phyloP scores from a whole-genome alignment of 2,329 filamentous ascomycete genomes.

The Beauveria medogensis region DNA sequence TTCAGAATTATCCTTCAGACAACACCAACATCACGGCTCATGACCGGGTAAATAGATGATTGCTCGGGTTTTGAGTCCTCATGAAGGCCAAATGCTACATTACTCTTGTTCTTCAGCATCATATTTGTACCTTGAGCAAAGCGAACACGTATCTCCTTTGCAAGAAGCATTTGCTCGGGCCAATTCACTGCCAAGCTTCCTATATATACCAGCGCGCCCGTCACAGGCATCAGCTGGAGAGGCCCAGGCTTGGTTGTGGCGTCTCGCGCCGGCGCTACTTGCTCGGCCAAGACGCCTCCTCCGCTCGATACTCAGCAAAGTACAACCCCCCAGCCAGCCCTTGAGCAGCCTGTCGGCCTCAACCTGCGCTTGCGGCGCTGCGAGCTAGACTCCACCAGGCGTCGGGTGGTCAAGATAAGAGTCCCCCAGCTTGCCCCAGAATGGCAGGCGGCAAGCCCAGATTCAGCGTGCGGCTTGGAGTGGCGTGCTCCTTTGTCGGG shows the following conservation, averaged over 20 bases:
- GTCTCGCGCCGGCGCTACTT: neutral
- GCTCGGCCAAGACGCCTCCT: neutral
- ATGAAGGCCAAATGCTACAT: no score
- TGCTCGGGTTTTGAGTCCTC: no score
- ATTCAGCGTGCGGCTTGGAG: neutral
- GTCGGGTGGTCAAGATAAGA: neutral
- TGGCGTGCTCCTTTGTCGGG: conserved; percentile 5
- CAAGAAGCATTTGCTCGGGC: neutral
- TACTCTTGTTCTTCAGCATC: no score
- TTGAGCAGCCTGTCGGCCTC: neutral
- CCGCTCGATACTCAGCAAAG: neutral
- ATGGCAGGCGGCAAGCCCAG: conserved; percentile 7
- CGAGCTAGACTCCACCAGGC: neutral
- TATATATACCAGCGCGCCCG: no score
- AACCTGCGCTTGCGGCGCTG: neutral
- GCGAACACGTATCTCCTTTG: no score
- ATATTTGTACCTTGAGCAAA: no score
- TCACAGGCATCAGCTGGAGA: neutral
- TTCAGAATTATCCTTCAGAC: no score
- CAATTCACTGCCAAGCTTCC: neutral
- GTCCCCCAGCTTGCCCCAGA: neutral
- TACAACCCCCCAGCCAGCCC: neutral
- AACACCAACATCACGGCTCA: no score
- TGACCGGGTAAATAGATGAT: no score
- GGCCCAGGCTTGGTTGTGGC: neutral